Conservation (phyloP, 176 grass and related monocot species). For the Bonia amplexicaulis region DNA sequence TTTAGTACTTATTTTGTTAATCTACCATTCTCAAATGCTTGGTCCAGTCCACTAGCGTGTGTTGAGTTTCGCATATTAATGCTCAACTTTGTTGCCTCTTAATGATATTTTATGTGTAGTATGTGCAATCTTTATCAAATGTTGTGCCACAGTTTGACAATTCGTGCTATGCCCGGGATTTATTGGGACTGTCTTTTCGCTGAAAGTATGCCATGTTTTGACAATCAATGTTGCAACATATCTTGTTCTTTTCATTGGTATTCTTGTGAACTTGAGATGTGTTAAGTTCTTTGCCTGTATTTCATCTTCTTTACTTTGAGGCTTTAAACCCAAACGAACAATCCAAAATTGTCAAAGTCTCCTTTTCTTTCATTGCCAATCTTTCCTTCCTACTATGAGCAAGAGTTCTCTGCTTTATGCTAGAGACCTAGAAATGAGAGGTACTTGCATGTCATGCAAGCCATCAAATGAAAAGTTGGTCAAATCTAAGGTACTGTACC, state of each 20-base stretch:
- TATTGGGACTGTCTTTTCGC: not conserved
- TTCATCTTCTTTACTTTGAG: not conserved
- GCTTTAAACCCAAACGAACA: conserved; percentile 12
- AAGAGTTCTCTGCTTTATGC: not conserved
- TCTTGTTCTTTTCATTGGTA: not conserved
- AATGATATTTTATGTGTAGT: not conserved
- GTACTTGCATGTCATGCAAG: not conserved
- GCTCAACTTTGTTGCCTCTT: not conserved
- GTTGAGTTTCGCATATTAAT: not conserved
- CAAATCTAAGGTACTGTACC: not conserved
- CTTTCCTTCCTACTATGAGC: not conserved
- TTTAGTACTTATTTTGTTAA: not conserved
- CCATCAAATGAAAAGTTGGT: not conserved
- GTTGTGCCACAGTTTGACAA: not conserved
- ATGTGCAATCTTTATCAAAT: not conserved
- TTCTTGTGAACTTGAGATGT: not conserved
- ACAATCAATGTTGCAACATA: not conserved
- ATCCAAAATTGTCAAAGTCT: not conserved
- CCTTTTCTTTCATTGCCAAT: not conserved
- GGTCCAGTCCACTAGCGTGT: not conserved
- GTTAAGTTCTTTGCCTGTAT: not conserved
- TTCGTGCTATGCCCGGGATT: not conserved
- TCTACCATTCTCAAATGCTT: not conserved
- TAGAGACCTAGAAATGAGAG: conserved; percentile 15
- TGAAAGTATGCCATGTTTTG: not conserved